Percentiles rank a stretch among this genome's conserved stretches.
Evolutionary conservation across 2,329 filamentous ascomycete genomes (phyloP).

Genomic region (Exophiala calicioides): DNA sequence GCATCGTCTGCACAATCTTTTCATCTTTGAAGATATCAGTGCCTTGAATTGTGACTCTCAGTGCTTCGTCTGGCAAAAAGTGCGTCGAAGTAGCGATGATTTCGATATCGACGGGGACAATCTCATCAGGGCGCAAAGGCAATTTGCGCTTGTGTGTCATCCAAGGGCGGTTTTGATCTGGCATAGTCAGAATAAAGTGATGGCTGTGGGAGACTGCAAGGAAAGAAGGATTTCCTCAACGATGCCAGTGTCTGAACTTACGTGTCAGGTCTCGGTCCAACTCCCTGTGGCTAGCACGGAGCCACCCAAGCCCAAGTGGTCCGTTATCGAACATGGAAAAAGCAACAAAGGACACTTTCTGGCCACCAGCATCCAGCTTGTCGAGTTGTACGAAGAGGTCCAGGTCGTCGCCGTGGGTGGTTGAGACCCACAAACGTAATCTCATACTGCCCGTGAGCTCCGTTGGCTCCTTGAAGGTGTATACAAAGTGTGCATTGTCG

Average conservation of each 20-base stretch:
- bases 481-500: constrained; percentile 11
- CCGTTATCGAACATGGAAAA: constrained; percentile 11
- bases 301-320: constrained; percentile 9
- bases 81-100: constrained; percentile 8
- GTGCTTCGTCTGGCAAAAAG: background rate
- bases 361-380: constrained; percentile 2
- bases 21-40: constrained; percentile 10
- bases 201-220: no score
- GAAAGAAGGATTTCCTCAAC: no score
- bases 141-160: constrained; percentile 6
- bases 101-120: constrained; percentile 11
- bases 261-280: no score
- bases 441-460: constrained; percentile 50
- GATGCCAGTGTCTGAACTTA: no score
- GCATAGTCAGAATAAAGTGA: no score
- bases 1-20: constrained; percentile 3
- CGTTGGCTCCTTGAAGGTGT: constrained; percentile 42
- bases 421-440: constrained; percentile 49
- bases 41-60: constrained; percentile 11
- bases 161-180: constrained; percentile 6
- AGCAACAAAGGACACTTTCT: constrained; percentile 4
- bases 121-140: constrained; percentile 3
- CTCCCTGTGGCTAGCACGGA: constrained; percentile 9
- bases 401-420: constrained; percentile 46
- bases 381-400: constrained; percentile 40